Evolutionary conservation across 2,329 filamentous ascomycete species (phyloP).

Genomic region (Microdochium trichocladiopsis): DNA sequence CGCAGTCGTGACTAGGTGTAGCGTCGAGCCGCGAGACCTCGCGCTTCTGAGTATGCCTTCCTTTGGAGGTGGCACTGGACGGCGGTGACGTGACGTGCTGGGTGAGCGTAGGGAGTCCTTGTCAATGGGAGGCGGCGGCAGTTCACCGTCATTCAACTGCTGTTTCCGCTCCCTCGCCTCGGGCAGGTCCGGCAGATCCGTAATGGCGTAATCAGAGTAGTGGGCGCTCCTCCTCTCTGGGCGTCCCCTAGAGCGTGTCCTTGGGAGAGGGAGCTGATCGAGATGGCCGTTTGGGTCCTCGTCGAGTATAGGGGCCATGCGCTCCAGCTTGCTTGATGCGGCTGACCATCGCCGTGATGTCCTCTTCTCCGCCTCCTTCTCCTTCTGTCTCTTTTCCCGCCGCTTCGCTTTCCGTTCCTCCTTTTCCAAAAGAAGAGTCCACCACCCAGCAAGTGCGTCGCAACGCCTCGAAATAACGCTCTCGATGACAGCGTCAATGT

Average conservation of each 20-base stretch:
- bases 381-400: slow-evolving; percentile 74
- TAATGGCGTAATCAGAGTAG: slow-evolving; percentile 54
- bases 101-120: slow-evolving; percentile 70
- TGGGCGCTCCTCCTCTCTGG: slow-evolving; percentile 69
- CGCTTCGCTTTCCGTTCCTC: slow-evolving; percentile 81
- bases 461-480: slow-evolving; percentile 87
- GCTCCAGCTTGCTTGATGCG: slow-evolving; percentile 79
- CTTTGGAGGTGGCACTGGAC: slow-evolving; percentile 77
- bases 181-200: slow-evolving; percentile 71
- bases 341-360: slow-evolving; percentile 77
- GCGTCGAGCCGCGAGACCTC: slow-evolving; percentile 72
- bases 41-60: slow-evolving; percentile 64
- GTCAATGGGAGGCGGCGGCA: slow-evolving; percentile 67
- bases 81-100: slow-evolving; percentile 71
- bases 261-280: slow-evolving; percentile 33
- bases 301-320: slow-evolving; percentile 67
- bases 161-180: slow-evolving; percentile 47
- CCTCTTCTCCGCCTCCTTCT: slow-evolving; percentile 75
- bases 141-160: slow-evolving; percentile 33
- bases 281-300: slow-evolving; percentile 60
- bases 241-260: slow-evolving; percentile 67
- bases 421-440: slow-evolving; percentile 89
- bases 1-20: slow-evolving; percentile 72
- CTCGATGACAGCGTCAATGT: slow-evolving; percentile 91
- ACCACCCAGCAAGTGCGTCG: slow-evolving; percentile 90